Evolutionary conservation across 75 land plant species (phyloP), one percentile per base, ranked within the genome.

Genomic region (Pseudotsuga menziesii): DNA sequence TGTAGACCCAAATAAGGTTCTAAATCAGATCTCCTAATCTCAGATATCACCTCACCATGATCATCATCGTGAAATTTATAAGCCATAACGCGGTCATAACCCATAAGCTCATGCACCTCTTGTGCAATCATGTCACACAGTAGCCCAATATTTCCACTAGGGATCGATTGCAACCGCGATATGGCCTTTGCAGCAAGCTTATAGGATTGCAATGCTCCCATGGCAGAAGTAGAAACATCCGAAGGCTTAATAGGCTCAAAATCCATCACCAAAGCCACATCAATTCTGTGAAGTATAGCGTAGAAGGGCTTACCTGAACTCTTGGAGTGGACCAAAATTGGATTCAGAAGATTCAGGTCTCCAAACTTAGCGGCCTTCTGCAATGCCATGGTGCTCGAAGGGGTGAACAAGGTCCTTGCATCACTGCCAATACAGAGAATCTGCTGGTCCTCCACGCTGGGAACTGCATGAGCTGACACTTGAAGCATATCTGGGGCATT

Each of bases 11-110:
- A 69, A 77, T 95, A 95, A 35, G 98, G 96, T 58, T 95, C 98
- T 54, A 93, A 82, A n/a, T 92, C 96, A 3, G 86, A 85, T 59
- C 84, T 83, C 66, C 86, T 83, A 35, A 93, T 71, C 86, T 93
- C 95, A 27, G 95, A 81, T 17, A 89, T 66, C 55, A 93, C 93
- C 80, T 93, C 97, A 41, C 98, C 98, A 81, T 95, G 98, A 70
- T 95, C 98, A 76, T 95, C 98, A 26, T 93, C 96, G 77, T 95
- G 98, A 81, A 95, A 95, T 75, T 91, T 95, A 76, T 95, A 95
- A 25, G 91, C 85, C 98, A 95, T 95, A 54, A 89, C 95, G 70
- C 95, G 81, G 62, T 93, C 95, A 80, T 89, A 93, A 32, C 95
- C 95, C 1, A 91, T 89, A 25, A 93, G 93, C 57, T 91, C 91